Conservation (phyloP, 768 basidiomycete species). For the Phylloporus arenicola region DNA sequence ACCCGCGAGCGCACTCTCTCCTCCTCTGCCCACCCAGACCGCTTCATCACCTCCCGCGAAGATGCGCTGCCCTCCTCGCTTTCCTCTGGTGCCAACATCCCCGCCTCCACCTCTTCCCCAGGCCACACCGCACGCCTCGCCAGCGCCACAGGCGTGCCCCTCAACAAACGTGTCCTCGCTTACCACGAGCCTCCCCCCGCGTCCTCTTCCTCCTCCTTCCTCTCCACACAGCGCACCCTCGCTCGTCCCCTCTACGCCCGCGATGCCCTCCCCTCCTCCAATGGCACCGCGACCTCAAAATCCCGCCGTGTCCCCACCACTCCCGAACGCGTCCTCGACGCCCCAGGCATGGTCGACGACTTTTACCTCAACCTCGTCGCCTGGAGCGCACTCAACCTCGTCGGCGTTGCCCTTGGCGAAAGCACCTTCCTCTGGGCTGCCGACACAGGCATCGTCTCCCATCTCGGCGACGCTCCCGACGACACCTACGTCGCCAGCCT, state of each 20-base stretch:
- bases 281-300: constrained; percentile 59
- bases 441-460: constrained; percentile 78
- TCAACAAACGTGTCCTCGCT: constrained; percentile 78
- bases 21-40: constrained; percentile 48
- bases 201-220: constrained; percentile 68
- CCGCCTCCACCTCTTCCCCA: constrained; percentile 53
- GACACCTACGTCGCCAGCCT: constrained; percentile 72
- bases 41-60: constrained; percentile 64
- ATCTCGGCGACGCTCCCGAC: constrained; percentile 69
- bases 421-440: constrained; percentile 93
- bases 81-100: constrained; percentile 49
- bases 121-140: constrained; percentile 75
- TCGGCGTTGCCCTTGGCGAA: constrained; percentile 86
- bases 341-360: constrained; percentile 89
- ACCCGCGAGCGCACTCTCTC: constrained; percentile 32
- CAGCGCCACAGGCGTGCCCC: constrained; percentile 67
- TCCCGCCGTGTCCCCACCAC: constrained; percentile 79
- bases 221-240: constrained; percentile 72
- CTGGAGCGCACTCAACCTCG: constrained; percentile 82
- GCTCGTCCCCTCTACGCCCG: constrained; percentile 73
- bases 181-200: constrained; percentile 85
- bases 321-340: constrained; percentile 92
- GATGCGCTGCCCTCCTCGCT: constrained; percentile 61
- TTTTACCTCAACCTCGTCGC: constrained; percentile 93
- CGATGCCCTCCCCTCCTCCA: constrained; percentile 58